Evolutionary conservation across 306 rosid species (phyloP), one percentile per base, ranked within the genome.

Genomic region (Cicer arietinum): DNA sequence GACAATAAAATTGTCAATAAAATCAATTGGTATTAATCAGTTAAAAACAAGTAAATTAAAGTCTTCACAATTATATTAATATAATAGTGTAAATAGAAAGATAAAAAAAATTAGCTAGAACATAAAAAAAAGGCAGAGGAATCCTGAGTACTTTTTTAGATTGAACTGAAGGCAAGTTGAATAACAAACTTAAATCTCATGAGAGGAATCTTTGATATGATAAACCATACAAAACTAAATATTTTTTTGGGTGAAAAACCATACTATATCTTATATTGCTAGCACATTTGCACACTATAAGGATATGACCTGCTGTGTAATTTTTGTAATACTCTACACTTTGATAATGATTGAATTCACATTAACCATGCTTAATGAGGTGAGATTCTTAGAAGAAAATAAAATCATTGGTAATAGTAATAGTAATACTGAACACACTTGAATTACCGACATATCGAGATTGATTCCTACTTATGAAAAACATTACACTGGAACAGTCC

Each of bases 401-500:
- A 7, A 63, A 40, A 75, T 39, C 14, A 74, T 18, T 22, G 2
- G n/a, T 39, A 50, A 61, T 12, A 30, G 3, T 7, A 69, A 50
- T 10, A 30, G 4, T 8, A 69, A 50, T 10, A 42, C 35, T 30
- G 5, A 30, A 3, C 35, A 30, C 35, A 30, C 35, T 30, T 30
- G 5, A 30, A 30, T 0, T 25, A 3, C 30, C 30, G 35, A 25
- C 0, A 25, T 3, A 25, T 25, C 35, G 4, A 25, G 35, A 0
- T 25, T 2, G 35, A 30, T 3, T 30, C 35, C 35, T 3, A 30
- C 0, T 30, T 30, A 30, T 30, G 35, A 3, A 30, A 30, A 30
- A 30, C 2, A 39, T 48, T 72, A 80, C 7, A 68, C 71, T 10
- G 84, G 76, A 51, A 59, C 76, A 37, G 83, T 80, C 64, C 71